These are phyloP conservation scores for Lachnellula suecica DNA, from an alignment of 2,329 filamentous ascomycete genomes.

Conservation along the genomic window DNA sequence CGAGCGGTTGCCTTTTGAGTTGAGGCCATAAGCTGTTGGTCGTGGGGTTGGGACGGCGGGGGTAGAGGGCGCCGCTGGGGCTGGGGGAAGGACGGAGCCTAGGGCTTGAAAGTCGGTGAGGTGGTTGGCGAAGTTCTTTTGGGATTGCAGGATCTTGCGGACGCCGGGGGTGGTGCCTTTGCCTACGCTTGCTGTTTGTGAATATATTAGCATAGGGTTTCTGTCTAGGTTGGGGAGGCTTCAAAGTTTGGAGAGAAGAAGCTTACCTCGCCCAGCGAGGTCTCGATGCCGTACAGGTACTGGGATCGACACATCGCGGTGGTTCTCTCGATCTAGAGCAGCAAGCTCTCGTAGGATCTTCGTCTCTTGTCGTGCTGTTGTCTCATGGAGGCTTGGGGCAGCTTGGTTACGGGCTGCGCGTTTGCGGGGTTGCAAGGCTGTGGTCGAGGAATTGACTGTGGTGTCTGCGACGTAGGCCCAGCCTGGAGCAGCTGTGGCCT, in stretches of 20 bases:
- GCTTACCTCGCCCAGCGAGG: conserved; percentile 39
- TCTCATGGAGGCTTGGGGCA: conserved; percentile 58
- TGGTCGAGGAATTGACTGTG: conserved; percentile 54
- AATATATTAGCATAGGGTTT: neutral
- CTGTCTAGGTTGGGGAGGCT: neutral
- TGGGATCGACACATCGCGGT: conserved; percentile 69
- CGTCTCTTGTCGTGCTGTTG: conserved; percentile 78
- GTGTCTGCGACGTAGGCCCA: conserved; percentile 91
- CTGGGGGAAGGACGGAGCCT: conserved; percentile 38
- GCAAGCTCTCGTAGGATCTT: conserved; percentile 80
- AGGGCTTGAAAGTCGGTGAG: conserved; percentile 75
- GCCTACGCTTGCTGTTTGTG: conserved; percentile 26
- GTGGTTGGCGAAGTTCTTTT: conserved; percentile 82
- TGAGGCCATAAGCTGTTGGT: conserved; percentile 17
- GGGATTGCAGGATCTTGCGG: conserved; percentile 74
- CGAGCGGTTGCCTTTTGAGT: conserved; percentile 25
- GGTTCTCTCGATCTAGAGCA: conserved; percentile 78
- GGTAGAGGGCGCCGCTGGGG: conserved; percentile 30
- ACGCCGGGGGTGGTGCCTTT: conserved; percentile 48
- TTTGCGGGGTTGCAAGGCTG: conserved; percentile 59
- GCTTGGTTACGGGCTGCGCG: conserved; percentile 61
- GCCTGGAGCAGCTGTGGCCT: conserved; percentile 72
- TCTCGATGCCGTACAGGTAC: conserved; percentile 57
- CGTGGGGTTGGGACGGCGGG: conserved; percentile 15
- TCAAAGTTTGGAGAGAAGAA: neutral